Conservation (phyloP, 768 basidiomycete genomes). For the Boletus rex-veris region DNA sequence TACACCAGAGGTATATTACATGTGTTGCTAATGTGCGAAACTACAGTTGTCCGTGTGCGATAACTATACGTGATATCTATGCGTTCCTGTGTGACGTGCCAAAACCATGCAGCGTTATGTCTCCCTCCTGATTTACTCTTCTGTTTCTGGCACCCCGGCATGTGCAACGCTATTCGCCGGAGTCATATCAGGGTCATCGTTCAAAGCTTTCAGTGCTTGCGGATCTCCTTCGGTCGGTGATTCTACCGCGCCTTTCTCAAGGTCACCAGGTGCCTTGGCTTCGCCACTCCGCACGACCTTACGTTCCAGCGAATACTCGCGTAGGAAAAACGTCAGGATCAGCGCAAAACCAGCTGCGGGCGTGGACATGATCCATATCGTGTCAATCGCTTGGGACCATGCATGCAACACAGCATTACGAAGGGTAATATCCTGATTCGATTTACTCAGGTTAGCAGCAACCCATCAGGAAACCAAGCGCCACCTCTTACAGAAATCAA, state of each 20-base stretch:
- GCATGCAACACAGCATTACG: conserved; percentile 56
- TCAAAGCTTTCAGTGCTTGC: background rate
- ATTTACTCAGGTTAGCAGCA: background rate
- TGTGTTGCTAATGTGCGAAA: background rate
- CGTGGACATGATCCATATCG: conserved; percentile 63
- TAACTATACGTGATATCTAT: background rate
- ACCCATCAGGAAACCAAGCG: background rate
- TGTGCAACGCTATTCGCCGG: background rate
- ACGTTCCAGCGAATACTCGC: conserved; percentile 58
- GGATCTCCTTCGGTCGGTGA: background rate
- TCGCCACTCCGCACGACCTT: conserved; percentile 40
- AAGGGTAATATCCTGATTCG: conserved; percentile 42
- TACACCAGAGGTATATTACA: background rate
- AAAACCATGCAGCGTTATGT: background rate
- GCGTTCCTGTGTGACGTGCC: background rate
- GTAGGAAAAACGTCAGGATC: conserved; percentile 50
- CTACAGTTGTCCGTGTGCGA: background rate
- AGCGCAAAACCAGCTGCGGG: conserved; percentile 54
- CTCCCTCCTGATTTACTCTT: background rate
- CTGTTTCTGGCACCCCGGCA: background rate
- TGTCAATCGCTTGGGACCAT: conserved; percentile 60
- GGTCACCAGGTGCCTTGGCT: conserved; percentile 25
- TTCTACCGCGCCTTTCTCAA: conserved; percentile 23
- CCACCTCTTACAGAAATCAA: conserved; percentile 17
- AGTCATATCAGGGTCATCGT: background rate